phyloP scores from a whole-genome alignment of 2,329 filamentous ascomycete genomes.

The Chaetothyriales sp. region DNA sequence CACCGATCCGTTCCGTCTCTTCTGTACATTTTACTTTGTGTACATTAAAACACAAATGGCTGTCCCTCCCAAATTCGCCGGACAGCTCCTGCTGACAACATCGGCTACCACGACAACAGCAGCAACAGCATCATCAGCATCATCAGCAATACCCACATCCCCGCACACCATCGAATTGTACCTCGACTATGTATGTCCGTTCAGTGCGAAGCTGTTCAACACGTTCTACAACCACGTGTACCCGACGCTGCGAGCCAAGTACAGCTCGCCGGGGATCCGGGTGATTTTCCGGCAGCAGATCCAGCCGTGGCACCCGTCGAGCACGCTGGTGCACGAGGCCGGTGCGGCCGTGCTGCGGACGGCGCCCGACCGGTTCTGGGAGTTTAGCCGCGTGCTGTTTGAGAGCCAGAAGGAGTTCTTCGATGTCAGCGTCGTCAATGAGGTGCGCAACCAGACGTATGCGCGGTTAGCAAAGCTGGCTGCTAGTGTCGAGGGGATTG shows the following conservation, averaged over 20 bases:
- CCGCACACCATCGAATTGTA: conserved; percentile 45
- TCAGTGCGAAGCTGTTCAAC: conserved; percentile 60
- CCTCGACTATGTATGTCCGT: conserved; percentile 85
- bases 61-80: conserved; percentile 45
- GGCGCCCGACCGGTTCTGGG: conserved; percentile 61
- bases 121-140: conserved; percentile 25
- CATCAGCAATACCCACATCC: conserved; percentile 28
- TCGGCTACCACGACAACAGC: neutral
- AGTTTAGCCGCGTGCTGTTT: conserved; percentile 59
- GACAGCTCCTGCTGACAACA: conserved; percentile 27
- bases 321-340: conserved; percentile 58
- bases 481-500: conserved; percentile 47
- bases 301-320: conserved; percentile 89
- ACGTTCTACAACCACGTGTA: conserved; percentile 56
- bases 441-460: conserved; percentile 76
- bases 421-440: conserved; percentile 69
- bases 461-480: conserved; percentile 64
- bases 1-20: too few species aligned
- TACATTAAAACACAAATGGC: conserved; percentile 32
- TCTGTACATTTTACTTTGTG: too few species aligned
- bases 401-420: conserved; percentile 64
- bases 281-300: conserved; percentile 84
- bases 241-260: conserved; percentile 50
- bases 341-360: conserved; percentile 64
- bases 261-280: conserved; percentile 42